A percentile compares a stretch with the other conserved stretches of the same genome.
These are phyloP conservation scores for Blastocystis sp. DNA, from an alignment of 352 stramenopile genomes.

Conservation along the genomic window DNA sequence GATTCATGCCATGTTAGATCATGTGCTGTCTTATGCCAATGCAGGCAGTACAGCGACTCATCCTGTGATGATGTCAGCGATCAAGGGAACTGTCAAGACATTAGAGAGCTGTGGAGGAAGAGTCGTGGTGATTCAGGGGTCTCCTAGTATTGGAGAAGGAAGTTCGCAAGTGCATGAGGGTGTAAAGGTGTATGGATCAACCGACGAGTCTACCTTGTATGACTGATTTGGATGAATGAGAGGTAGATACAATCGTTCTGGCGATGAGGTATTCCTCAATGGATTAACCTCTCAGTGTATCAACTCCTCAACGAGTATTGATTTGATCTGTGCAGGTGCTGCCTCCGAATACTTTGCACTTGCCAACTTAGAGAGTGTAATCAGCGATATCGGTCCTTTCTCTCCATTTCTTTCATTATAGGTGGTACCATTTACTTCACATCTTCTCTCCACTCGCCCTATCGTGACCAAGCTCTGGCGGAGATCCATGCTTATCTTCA, in stretches of 20 bases:
- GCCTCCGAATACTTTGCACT: not conserved
- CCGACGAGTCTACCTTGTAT: not conserved
- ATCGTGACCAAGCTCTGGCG: not conserved
- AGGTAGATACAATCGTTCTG: not conserved
- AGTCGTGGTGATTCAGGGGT: not conserved
- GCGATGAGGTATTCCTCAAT: not conserved
- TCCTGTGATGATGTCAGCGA: not conserved
- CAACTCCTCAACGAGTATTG: not conserved
- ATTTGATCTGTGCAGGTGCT: not conserved
- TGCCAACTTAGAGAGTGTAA: not conserved
- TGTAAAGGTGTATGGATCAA: not conserved
- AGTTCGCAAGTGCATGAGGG: not conserved
- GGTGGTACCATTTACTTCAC: not conserved
- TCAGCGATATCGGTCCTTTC: not conserved
- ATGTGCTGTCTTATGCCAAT: not conserved
- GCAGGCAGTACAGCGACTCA: not conserved
- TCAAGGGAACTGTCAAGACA: not conserved
- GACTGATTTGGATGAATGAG: not conserved
- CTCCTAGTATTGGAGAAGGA: not conserved
- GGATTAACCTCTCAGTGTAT: not conserved
- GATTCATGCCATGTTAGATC: not conserved
- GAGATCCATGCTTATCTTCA: slow-evolving; percentile 1
- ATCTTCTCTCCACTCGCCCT: not conserved
- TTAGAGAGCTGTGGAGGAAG: not conserved
- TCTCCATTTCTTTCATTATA: not conserved